Base-by-base conservation (phyloP, 1,284 basidiomycete genomes). In the Phenoliferia sp. region DNA sequence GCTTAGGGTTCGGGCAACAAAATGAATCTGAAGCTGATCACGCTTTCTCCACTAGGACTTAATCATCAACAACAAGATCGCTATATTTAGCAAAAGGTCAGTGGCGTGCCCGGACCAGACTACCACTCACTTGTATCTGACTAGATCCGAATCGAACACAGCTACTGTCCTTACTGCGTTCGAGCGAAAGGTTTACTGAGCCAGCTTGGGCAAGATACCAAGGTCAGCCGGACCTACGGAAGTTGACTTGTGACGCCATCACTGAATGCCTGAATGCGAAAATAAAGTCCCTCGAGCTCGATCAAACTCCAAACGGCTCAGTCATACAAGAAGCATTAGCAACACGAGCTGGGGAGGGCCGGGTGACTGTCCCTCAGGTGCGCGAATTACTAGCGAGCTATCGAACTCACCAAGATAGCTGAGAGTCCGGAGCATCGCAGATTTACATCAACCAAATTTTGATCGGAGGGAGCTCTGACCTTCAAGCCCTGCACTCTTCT, bases 301-400 rank as follows among this genome's bases (percentile, higher is more conserved):
- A 73, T 33, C 64, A 63, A 3, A 59, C 61, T n/a, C 10, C 33
- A 33, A 39, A 69, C 29, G 72, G 72, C 1, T 22, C 55, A 1
- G 66, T 66, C 3, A 68, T 73, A 10, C 72, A 73, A 63, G 36
- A 52, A 10, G 66, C 69, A 33, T 64, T 73, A 5, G 72, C 72
- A 3, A 61, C 65, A 32, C 59, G 66, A 2, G 52, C 29, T 17
- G 61, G 67, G 6, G 65, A 52, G 0, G 31, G 59, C 2, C 65
- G 32, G 56, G 69, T 73, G 2, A 73, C 72, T 0, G 72, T 73
- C 3, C 72, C 72, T n/a, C 72, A 71, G 61, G 71, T 63, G n/a
- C n/a, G n/a, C n/a, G n/a, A n/a, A n/a, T n/a, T n/a, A n/a, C n/a
- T n/a, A n/a, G n/a, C n/a, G n/a, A n/a, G n/a, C n/a, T n/a, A n/a